phyloP scores from a whole-genome alignment of 768 basidiomycete genomes.

The Stropharia rugosoannulata region DNA sequence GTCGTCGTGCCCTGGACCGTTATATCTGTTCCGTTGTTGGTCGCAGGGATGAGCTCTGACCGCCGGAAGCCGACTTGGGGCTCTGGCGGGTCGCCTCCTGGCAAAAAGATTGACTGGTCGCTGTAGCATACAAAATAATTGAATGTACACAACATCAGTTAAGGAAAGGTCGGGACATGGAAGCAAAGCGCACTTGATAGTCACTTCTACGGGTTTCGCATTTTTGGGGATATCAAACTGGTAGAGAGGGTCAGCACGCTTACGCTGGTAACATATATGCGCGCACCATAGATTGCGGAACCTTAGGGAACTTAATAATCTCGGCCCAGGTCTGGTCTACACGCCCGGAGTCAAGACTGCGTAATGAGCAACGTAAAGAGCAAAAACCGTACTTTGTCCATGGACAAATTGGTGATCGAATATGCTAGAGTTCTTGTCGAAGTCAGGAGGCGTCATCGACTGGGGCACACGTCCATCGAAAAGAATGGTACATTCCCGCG shows the following conservation, averaged over 20 bases:
- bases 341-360: neutral
- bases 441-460: constrained; percentile 12
- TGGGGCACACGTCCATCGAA: constrained; percentile 14
- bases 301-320: constrained; percentile 12
- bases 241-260: neutral
- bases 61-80: constrained; percentile 16
- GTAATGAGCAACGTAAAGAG: neutral
- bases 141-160: too few relatives aligned
- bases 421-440: constrained; percentile 16
- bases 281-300: constrained; percentile 10
- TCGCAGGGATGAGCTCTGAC: constrained; percentile 13
- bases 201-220: constrained; percentile 15
- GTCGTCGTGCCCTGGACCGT: constrained; percentile 13
- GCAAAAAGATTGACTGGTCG: constrained; percentile 14
- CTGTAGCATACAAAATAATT: neutral
- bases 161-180: neutral
- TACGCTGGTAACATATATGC: neutral
- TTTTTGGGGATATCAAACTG: constrained; percentile 15
- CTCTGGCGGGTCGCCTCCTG: constrained; percentile 12
- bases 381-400: constrained; percentile 10
- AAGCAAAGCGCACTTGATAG: constrained; percentile 8
- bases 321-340: constrained; percentile 15
- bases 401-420: constrained; percentile 16
- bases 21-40: constrained; percentile 14
- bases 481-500: constrained; percentile 6